Percentiles rank a stretch among this genome's conserved stretches.
Evolutionary conservation across 441 rosid genomes (phyloP).

Genomic region (Macaranga tanarius): DNA sequence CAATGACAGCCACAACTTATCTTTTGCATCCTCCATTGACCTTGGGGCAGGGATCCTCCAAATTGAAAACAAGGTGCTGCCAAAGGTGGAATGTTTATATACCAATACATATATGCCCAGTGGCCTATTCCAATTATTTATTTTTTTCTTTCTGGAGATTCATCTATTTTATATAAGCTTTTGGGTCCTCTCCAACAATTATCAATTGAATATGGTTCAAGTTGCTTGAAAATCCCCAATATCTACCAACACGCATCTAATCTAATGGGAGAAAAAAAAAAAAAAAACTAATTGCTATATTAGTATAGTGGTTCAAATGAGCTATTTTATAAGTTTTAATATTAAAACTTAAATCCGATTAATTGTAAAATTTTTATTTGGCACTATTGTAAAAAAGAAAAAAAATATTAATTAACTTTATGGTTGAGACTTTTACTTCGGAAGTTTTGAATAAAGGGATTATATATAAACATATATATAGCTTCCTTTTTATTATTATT

Average conservation of each 20-base stretch:
- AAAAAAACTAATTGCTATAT: neutral
- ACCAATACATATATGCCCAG: neutral
- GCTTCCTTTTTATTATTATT: too few species aligned
- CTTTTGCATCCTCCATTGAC: slow-evolving; percentile 13
- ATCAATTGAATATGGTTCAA: neutral
- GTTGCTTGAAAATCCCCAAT: neutral
- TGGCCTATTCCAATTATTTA: neutral
- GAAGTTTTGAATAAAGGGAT: neutral
- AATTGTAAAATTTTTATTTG: too few species aligned
- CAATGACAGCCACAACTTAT: slow-evolving; percentile 5
- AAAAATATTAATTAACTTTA: neutral
- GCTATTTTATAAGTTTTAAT: too few species aligned
- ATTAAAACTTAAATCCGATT: too few species aligned
- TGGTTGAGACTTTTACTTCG: neutral
- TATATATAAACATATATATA: neutral
- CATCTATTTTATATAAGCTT: neutral
- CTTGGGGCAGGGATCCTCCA: neutral
- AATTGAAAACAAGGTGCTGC: neutral
- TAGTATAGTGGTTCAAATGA: too few species aligned
- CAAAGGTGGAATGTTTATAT: neutral
- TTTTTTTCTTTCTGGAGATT: too few species aligned
- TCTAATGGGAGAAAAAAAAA: neutral
- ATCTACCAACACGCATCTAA: neutral
- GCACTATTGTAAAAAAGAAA: too few species aligned
- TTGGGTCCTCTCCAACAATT: neutral